Percentiles rank a stretch among this genome's conserved stretches.
These are phyloP conservation scores for Botrytis elliptica DNA, from an alignment of 2,329 filamentous ascomycete species.

Conservation along the genomic window DNA sequence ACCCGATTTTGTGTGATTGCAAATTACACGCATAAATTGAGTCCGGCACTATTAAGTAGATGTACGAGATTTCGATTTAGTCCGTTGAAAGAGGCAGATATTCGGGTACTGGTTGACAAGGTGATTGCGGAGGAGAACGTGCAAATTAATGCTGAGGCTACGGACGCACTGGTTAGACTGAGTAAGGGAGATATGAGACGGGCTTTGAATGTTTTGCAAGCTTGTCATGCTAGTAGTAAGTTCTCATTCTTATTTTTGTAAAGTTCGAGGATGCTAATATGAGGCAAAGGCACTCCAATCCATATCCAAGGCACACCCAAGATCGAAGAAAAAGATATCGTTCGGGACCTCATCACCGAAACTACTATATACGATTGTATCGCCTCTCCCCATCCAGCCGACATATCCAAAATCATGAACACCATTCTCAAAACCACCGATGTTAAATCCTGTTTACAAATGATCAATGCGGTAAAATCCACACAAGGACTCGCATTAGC, in stretches of 20 bases:
- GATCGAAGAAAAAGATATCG: conserved; percentile 61
- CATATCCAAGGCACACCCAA: conserved; percentile 59
- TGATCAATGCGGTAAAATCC: conserved; percentile 83
- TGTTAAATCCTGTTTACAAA: conserved; percentile 83
- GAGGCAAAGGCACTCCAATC: conserved; percentile 62
- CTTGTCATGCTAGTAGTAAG: conserved; percentile 89
- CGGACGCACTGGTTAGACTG: conserved; percentile 78
- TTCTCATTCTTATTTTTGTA: conserved; percentile 15
- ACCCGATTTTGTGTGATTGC: conserved; percentile 98
- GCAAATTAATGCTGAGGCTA: conserved; percentile 76
- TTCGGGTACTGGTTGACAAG: conserved; percentile 79
- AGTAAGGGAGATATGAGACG: conserved; percentile 96
- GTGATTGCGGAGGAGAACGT: conserved; percentile 87
- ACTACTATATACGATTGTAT: conserved; percentile 96
- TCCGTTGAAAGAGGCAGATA: conserved; percentile 85
- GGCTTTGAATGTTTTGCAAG: conserved; percentile 91
- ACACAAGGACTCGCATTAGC: conserved; percentile 85
- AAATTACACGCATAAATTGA: conserved; percentile 98
- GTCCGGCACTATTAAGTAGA: conserved; percentile 84
- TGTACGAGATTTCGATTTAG: conserved; percentile 96
- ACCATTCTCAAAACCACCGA: conserved; percentile 83
- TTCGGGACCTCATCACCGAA: conserved; percentile 84
- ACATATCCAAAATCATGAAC: conserved; percentile 79
- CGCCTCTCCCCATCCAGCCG: conserved; percentile 86
- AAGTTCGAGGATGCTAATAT: conserved; percentile 19